Evolutionary conservation across 2,329 filamentous ascomycete genomes (phyloP), one percentile per base, ranked within the genome.

Genomic region (Diaporthe vaccinii): DNA sequence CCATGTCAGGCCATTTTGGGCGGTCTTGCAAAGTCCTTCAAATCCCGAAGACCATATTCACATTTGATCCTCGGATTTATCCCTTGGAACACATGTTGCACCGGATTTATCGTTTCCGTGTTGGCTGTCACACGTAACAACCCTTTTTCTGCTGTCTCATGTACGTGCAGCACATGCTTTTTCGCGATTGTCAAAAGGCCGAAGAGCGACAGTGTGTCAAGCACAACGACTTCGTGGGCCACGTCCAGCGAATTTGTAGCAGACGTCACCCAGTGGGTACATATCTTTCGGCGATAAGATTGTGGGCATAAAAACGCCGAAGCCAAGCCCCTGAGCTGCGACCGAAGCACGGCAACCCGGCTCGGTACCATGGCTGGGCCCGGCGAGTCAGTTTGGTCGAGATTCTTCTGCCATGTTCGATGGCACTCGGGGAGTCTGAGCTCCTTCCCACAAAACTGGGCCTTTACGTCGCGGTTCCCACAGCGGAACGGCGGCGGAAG

Each of bases 261-360:
- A 69, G 65, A 55, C 65, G 65, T 69, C 65, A 69, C 49, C n/a
- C 28, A 31, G 65, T 34, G 65, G 65, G 46, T 46, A 28, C 65
- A n/a, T n/a, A n/a, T n/a, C n/a, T n/a, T n/a, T n/a, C 65, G 65
- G 65, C 49, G 65, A 69, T 55, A 69, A 69, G 34, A 69, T 41
- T 55, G 34, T 36, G 31, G 44, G 20, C 46, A 25, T 46, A 12
- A 8, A 41, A 53, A 34, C 34, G 46, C 65, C 65, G 49, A 69
- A 55, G n/a, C 7, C 34, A 55, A 34, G 20, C 46, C 65, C 46
- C 65, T 55, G 49, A 39, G 6, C 8, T 55, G 65, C 22, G 15
- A 22, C 10, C 34, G 20, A 36, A 20, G 22, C 4, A 25, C 62
- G 44, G 22, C 65, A 39, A 1, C 0, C 46, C 10, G 62, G 62